Evolutionary conservation across 2,329 filamentous ascomycete genomes (phyloP), one percentile per base, ranked within the genome.

Genomic region (Chaetoscypha palmicola): DNA sequence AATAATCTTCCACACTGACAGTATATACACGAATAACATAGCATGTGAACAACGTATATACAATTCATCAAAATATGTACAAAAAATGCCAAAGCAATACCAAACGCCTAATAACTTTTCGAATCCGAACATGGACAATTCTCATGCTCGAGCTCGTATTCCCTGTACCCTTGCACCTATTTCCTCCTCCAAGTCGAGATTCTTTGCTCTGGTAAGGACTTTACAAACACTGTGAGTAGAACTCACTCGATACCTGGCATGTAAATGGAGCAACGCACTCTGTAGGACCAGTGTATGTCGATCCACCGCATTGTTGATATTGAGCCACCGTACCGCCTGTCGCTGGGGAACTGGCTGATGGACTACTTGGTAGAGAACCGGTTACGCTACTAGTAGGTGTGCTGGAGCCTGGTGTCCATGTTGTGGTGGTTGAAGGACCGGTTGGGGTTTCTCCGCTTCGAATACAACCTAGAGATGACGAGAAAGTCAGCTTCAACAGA

Each of bases 361-460:
- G 3, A 33, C 21, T 23, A 37, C 23, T 34, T 12, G 21, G 5
- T 12, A n/a, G 8, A 10, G 26, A 12, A 28, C 19, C n/a, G 8
- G 34, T 23, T 16, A n/a, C n/a, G n/a, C n/a, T n/a, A n/a, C n/a
- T n/a, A n/a, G 39, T 16, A 26, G 31, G 14, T 8, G 16, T 30
- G 22, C 20, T 19, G 3, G 38, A 12, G 16, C 45, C 45, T 9
- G 20, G 19, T 2, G 33, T 48, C 42, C 41, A 48, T 4, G 46
- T 48, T 2, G 32, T 17, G 5, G 30, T 24, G 9, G 26, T 38
- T 3, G 41, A 28, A 5, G 42, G 38, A 3, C 46, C 46, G 9
- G 46, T 75, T 8, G 68, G 70, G 5, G 53, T 74, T 11, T 64
- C 70, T 2, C 37, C 28, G 1, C 44, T 45, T 34, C 59, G 49